These are phyloP conservation scores for Schizophyllum commune DNA, from an alignment of 1,284 basidiomycete species.

Conservation along the genomic window DNA sequence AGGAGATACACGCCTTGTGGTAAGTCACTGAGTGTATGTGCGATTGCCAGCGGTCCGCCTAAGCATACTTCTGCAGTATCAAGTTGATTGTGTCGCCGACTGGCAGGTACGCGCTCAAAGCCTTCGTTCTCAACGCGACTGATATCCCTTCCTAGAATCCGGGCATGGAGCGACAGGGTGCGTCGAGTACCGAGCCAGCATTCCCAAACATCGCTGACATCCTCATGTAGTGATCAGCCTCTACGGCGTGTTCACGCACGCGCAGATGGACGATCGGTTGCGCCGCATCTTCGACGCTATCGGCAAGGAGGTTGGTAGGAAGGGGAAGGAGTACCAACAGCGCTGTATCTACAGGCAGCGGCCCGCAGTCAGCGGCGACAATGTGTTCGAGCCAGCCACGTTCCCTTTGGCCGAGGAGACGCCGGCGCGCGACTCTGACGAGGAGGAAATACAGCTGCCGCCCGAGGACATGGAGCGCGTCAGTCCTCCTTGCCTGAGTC, in stretches of 20 bases:
- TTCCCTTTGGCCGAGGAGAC: constrained; percentile 28
- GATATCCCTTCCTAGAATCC: not conserved
- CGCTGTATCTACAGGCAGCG: constrained; percentile 39
- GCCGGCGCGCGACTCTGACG: constrained; percentile 2
- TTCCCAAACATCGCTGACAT: not conserved
- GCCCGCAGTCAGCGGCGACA: constrained; percentile 28
- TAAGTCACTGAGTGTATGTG: constrained; percentile 21
- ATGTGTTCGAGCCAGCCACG: constrained; percentile 34
- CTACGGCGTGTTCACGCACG: constrained; percentile 60
- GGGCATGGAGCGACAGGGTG: constrained; percentile 52
- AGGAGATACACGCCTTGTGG: constrained; percentile 50
- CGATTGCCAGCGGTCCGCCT: not conserved
- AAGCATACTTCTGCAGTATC: constrained; percentile 36
- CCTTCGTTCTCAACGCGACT: not conserved
- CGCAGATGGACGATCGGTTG: constrained; percentile 33
- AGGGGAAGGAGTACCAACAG: constrained; percentile 45
- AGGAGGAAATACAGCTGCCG: not conserved
- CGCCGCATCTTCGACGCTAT: constrained; percentile 42
- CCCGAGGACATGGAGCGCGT: not conserved
- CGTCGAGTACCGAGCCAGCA: not conserved
- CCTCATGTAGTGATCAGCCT: constrained; percentile 42
- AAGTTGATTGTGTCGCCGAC: constrained; percentile 50
- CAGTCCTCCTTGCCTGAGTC: not conserved
- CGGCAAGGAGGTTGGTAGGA: constrained; percentile 39
- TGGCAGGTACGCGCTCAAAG: constrained; percentile 30